Evolutionary conservation across 2,329 filamentous ascomycete genomes (phyloP), one percentile per base, ranked within the genome.

Genomic region (Triangularia verruculosa): DNA sequence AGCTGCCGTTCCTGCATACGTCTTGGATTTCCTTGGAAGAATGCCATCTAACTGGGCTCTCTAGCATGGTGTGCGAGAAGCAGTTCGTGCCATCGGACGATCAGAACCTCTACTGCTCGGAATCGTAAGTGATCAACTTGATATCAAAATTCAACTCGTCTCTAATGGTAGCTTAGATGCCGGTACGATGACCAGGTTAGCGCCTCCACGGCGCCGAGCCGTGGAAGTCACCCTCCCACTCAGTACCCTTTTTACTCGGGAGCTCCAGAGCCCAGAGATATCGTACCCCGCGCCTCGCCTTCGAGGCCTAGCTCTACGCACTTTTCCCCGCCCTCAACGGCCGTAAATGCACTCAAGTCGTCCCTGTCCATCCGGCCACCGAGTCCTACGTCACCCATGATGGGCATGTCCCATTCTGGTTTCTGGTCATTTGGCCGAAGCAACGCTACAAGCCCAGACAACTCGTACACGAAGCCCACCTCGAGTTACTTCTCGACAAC

Each of bases 61-160:
- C 47, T 70, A 89, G 86, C 75, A 88, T 88, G 86, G 83, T 81
- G 9, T 89, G 86, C 74, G 86, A 88, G 73, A 88, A 88, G 76
- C 85, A 88, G 75, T 88, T 88, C 73, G 75, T 86, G 24, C 81
- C 85, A 57, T 78, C 81, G 47, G 82, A 85, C 71, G 84, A 84
- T 69, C 82, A 79, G 66, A 79, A 80, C 65, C 74, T 88, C 52
- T 89, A 88, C 77, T 89, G 86, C 75, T 88, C 86, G 39, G 85
- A 88, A 72, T 76, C 79, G 84, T 87, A 80, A 76, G 85, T 79
- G 64, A 60, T 59, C 34, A 70, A 9, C 20, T 3, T 9, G 51
- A 24, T 53, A 22, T n/a, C 17, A 47, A 47, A n/a, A 24, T 20
- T 12, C 25, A 22, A 24, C 24, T 12, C 51, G n/a, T 53, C n/a